Percentiles rank a stretch among this genome's conserved stretches.
Conservation (phyloP, 345 rosid genomes). For the Geranium rotundifolium region DNA sequence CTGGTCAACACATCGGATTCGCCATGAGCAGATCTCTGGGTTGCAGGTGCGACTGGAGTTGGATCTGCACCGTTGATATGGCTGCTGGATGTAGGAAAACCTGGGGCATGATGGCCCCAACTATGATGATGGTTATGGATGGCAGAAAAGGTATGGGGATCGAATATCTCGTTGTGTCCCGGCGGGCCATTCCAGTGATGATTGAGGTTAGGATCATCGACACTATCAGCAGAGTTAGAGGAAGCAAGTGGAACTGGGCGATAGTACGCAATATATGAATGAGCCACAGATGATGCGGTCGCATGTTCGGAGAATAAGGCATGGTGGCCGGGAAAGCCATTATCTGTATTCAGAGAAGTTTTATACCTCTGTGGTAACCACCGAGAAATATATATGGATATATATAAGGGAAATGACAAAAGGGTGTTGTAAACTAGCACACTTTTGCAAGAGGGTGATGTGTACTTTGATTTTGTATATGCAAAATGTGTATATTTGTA, state of each 20-base stretch:
- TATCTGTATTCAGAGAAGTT: constrained; percentile 30
- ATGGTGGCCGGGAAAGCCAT: constrained; percentile 38
- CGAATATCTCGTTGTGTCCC: constrained; percentile 28
- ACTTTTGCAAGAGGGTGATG: no score
- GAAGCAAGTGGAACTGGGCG: constrained; percentile 36
- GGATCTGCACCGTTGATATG: constrained; percentile 29
- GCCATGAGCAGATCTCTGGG: constrained; percentile 30
- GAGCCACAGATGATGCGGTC: constrained; percentile 36
- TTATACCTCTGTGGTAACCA: constrained; percentile 4
- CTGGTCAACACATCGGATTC: constrained; percentile 23
- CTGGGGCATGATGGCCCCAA: constrained; percentile 34
- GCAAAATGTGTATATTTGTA: no score
- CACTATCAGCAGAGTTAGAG: constrained; percentile 27
- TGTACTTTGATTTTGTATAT: no score
- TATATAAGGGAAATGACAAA: no score
- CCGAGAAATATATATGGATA: background rate
- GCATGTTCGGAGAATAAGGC: constrained; percentile 29
- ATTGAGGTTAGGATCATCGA: constrained; percentile 21
- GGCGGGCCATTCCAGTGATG: constrained; percentile 44
- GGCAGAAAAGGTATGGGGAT: constrained; percentile 43
- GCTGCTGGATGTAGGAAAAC: constrained; percentile 28
- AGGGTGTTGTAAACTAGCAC: no score
- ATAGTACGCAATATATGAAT: constrained; percentile 42
- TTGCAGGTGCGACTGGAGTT: constrained; percentile 29
- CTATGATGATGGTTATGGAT: constrained; percentile 30